A percentile compares a stretch with the other conserved stretches of the same genome.
These are phyloP conservation scores for Coniochaeta sp. DNA, from an alignment of 2,329 filamentous ascomycete species.

Conservation along the genomic window DNA sequence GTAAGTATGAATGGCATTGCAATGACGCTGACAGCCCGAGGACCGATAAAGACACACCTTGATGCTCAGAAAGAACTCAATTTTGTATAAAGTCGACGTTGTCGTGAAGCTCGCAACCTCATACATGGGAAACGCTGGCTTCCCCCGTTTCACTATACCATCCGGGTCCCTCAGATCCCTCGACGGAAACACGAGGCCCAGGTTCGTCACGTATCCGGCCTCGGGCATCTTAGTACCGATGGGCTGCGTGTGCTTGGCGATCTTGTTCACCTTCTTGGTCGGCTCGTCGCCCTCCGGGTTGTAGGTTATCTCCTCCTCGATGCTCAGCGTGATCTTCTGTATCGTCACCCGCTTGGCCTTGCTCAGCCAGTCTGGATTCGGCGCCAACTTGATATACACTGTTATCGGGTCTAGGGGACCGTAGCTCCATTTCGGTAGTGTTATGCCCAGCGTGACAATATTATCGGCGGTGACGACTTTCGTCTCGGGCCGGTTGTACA, in stretches of 20 bases:
- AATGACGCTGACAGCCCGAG: background rate
- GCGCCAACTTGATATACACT: conserved; percentile 89
- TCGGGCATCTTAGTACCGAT: conserved; percentile 84
- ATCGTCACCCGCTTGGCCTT: conserved; percentile 92
- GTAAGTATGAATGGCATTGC: background rate
- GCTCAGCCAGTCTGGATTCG: conserved; percentile 83
- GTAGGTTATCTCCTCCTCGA: conserved; percentile 98
- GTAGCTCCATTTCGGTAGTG: conserved; percentile 91
- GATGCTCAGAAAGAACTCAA: conserved; percentile 91
- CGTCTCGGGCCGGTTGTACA: conserved; percentile 95
- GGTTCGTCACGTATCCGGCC: conserved; percentile 84
- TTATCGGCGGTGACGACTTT: conserved; percentile 83
- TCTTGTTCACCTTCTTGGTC: conserved; percentile 77
- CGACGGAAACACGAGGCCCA: conserved; percentile 83
- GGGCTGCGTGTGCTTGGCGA: conserved; percentile 75
- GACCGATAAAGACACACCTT: conserved; percentile 56
- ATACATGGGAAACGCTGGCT: conserved; percentile 83
- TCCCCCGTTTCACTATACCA: conserved; percentile 77
- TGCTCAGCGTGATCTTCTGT: conserved; percentile 84
- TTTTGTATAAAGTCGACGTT: conserved; percentile 89
- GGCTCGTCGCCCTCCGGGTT: conserved; percentile 97
- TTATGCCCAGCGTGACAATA: conserved; percentile 84
- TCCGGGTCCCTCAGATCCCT: conserved; percentile 83
- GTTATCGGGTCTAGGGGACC: conserved; percentile 91
- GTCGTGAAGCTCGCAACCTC: conserved; percentile 88